A percentile compares a stretch with the other conserved stretches of the same genome.
phyloP scores from a whole-genome alignment of 495 filamentous ascomycete genomes.

The Penicillium silybi region DNA sequence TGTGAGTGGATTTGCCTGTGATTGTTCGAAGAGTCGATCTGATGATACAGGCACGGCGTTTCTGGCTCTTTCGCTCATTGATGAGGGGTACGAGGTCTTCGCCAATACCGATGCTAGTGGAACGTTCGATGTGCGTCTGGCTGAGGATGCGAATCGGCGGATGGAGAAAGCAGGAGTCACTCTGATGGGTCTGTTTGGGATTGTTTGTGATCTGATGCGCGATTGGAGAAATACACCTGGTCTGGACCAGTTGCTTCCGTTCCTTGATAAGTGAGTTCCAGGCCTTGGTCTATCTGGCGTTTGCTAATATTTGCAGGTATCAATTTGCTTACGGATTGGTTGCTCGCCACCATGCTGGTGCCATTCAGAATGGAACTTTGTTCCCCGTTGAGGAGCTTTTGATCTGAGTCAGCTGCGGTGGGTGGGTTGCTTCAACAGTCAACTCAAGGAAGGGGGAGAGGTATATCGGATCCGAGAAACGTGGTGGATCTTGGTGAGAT shows the following conservation, averaged over 20 bases:
- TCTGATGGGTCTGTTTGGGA: slow-evolving; percentile 59
- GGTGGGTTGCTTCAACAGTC: not conserved
- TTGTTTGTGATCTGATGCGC: slow-evolving; percentile 70
- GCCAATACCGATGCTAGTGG: slow-evolving; percentile 73
- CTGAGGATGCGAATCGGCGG: slow-evolving; percentile 58
- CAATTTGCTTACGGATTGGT: slow-evolving; percentile 46
- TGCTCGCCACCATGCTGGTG: slow-evolving; percentile 45
- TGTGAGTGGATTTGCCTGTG: slow-evolving; percentile 39
- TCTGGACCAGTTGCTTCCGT: slow-evolving; percentile 56
- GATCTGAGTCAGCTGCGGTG: slow-evolving; percentile 13
- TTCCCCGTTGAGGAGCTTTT: slow-evolving; percentile 26
- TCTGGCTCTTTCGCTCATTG: slow-evolving; percentile 64
- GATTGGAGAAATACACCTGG: slow-evolving; percentile 74
- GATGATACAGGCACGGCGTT: slow-evolving; percentile 55
- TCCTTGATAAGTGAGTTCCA: slow-evolving; percentile 54
- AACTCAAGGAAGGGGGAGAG: too few species aligned
- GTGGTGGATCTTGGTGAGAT: too few species aligned
- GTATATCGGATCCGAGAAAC: too few species aligned
- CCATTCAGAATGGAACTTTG: slow-evolving; percentile 46
- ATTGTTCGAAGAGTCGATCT: too few species aligned
- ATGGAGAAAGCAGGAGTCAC: slow-evolving; percentile 68
- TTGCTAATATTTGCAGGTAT: slow-evolving; percentile 18
- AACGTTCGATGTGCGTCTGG: slow-evolving; percentile 53
- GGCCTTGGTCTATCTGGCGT: not conserved
- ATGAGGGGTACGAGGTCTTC: slow-evolving; percentile 72